Conservation (phyloP, 2,329 filamentous ascomycete genomes). For the Penicillium sp. region DNA sequence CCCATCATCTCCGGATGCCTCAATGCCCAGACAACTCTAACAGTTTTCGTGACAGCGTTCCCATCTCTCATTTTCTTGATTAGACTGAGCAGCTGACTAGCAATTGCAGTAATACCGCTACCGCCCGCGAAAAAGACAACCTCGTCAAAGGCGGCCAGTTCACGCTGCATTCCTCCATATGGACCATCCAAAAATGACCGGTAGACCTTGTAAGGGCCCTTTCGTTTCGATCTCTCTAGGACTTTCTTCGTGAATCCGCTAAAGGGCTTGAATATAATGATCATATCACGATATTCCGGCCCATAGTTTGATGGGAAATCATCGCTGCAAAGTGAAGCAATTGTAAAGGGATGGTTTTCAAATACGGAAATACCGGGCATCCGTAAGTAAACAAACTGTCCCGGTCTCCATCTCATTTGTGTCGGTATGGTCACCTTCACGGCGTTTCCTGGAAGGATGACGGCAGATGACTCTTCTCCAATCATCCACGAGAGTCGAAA, state of each 20-base stretch:
- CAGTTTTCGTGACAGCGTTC: constrained; percentile 85
- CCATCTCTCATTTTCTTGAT: constrained; percentile 95
- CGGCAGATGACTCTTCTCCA: constrained; percentile 86
- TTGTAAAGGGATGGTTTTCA: constrained; percentile 94
- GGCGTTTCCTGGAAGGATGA: constrained; percentile 86
- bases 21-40: constrained; percentile 90
- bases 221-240: constrained; percentile 74
- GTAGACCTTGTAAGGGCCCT: constrained; percentile 88
- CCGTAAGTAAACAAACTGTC: constrained; percentile 89
- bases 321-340: constrained; percentile 85
- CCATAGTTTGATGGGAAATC: constrained; percentile 92
- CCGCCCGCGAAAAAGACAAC: constrained; percentile 91
- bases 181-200: constrained; percentile 89
- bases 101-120: constrained; percentile 88
- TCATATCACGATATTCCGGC: constrained; percentile 80
- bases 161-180: constrained; percentile 89
- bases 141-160: constrained; percentile 87
- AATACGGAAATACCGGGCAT: constrained; percentile 90
- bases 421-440: constrained; percentile 94
- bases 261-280: constrained; percentile 87
- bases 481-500: constrained; percentile 76
- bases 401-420: constrained; percentile 86
- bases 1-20: constrained; percentile 91
- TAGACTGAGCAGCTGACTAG: constrained; percentile 86
- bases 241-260: constrained; percentile 84